Evolutionary conservation across 345 rosid species (phyloP), one percentile per base, ranked within the genome.

Genomic region (Eutrema heterophyllum): DNA sequence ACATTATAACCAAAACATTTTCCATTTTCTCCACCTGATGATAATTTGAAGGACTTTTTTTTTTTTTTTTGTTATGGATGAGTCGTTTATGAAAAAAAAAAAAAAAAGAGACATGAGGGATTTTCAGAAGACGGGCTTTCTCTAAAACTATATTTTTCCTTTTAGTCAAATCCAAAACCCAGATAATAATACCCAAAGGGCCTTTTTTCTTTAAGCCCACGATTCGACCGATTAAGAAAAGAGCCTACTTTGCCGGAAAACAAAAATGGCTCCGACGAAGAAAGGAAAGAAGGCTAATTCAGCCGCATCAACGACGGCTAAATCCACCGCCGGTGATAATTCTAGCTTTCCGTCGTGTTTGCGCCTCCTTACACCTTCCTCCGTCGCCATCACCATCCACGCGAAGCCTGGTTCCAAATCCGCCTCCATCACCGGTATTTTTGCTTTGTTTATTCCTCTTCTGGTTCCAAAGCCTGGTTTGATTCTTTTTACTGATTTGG

Each of bases 321-420:
- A 79, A 72, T 74, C 74, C 65, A 43, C 75, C 16, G 54, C 76
- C 21, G 41, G 15, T 24, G 59, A 68, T 29, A 5, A 46, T 13
- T 73, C 66, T 3, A 67, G 11, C 32, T 85, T 72, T 79, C 95
- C 98, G 24, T 64, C 93, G 3, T 94, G 92, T 67, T 62, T 94
- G 5, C 87, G 93, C 11, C 67, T 62, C 4, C 50, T 91, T 56
- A 59, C 88, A 51, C 93, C 97, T 56, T 88, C 92, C 26, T 88
- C 97, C 38, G 96, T 92, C 12, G 89, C 93, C 60, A 88, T 94
- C 84, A 84, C 95, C 83, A 85, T 92, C 71, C 97, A 95, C 85
- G 97, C 97, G 60, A 95, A 95, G 81, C 97, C 99, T 39, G 96
- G 97, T 77, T 84, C 96, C 80, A 92, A 95, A 79, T 83, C 87